These are phyloP conservation scores for Solidago caesia DNA, from an alignment of 129 eudicot genomes.

Conservation along the genomic window DNA sequence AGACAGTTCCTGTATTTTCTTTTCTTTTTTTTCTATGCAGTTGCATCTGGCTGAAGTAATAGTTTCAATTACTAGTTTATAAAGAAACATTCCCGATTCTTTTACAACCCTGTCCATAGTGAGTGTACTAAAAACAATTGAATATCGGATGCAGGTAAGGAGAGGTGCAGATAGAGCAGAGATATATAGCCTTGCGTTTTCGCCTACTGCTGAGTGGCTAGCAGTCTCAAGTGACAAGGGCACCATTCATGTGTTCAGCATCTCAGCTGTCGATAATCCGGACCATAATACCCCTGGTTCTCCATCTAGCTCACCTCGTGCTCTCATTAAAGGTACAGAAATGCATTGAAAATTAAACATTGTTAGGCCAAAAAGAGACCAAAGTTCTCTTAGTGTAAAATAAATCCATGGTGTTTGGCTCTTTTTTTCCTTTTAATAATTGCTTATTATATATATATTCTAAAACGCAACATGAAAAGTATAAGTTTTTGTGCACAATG, in stretches of 20 bases:
- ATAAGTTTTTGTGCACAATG: too few relatives aligned
- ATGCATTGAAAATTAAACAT: background rate
- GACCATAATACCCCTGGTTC: conserved; percentile 40
- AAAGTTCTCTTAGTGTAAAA: background rate
- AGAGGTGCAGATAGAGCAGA: conserved; percentile 97
- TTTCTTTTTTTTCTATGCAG: background rate
- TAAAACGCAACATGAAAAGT: too few relatives aligned
- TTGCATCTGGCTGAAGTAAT: background rate
- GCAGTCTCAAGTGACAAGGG: conserved; percentile 96
- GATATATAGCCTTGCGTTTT: conserved; percentile 80
- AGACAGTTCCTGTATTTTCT: background rate
- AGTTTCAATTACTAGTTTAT: background rate
- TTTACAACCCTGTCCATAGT: background rate
- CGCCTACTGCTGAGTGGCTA: conserved; percentile 73
- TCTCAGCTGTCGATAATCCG: conserved; percentile 49
- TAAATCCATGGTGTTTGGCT: background rate
- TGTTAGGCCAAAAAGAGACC: background rate
- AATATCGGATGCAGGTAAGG: conserved; percentile 55
- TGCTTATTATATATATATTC: too few relatives aligned
- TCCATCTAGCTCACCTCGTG: conserved; percentile 61
- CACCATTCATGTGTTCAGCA: conserved; percentile 81
- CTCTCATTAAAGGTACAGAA: conserved; percentile 76
- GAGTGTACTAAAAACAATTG: background rate
- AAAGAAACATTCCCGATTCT: background rate
- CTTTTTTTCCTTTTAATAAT: background rate